Evolutionary conservation across 1,284 basidiomycete species (phyloP).

Genomic region (Wolfiporia cocos): DNA sequence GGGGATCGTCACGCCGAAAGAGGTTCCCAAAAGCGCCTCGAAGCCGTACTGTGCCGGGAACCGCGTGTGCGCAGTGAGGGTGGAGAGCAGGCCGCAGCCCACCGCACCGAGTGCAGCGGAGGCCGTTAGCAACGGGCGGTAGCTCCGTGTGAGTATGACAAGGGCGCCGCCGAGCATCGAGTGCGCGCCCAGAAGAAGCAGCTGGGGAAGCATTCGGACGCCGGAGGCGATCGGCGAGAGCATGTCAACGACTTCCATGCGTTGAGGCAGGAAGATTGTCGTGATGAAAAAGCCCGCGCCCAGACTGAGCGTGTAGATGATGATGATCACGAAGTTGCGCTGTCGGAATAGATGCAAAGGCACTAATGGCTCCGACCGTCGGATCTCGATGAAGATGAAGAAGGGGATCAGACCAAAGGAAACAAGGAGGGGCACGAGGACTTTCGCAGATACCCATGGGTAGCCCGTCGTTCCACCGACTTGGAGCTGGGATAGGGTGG

Average conservation of each 20-base stretch:
- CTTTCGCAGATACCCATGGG: neutral
- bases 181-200: neutral
- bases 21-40: neutral
- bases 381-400: neutral
- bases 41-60: neutral
- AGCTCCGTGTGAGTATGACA: neutral
- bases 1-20: neutral
- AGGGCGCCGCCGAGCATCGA: neutral
- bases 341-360: neutral
- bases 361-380: neutral
- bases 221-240: neutral
- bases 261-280: neutral
- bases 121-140: neutral
- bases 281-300: neutral
- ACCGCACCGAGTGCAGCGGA: neutral
- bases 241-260: neutral
- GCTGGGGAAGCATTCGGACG: neutral
- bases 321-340: neutral
- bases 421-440: neutral
- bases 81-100: neutral
- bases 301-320: neutral
- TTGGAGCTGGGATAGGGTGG: neutral
- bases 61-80: neutral
- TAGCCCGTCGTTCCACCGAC: neutral
- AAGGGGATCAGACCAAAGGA: neutral